These are phyloP conservation scores for Trametes sanguinea DNA, from an alignment of 768 basidiomycete species.

Conservation along the genomic window DNA sequence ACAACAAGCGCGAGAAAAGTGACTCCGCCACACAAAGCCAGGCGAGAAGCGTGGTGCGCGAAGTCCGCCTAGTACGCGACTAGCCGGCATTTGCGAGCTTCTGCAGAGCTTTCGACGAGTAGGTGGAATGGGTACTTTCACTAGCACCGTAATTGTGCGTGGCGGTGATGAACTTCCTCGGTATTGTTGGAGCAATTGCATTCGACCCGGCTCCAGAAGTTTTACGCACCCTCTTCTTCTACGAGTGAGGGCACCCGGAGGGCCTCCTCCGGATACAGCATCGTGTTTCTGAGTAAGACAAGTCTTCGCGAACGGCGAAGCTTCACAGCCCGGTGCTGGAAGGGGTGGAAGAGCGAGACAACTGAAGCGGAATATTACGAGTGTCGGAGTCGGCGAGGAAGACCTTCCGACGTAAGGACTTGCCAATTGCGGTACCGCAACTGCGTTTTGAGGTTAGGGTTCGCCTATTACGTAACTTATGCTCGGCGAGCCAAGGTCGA, in stretches of 20 bases:
- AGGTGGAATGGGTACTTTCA: not conserved
- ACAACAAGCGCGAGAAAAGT: slow-evolving; percentile 8
- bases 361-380: slow-evolving; percentile 1
- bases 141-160: slow-evolving; percentile 5
- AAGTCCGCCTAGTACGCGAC: slow-evolving; percentile 3
- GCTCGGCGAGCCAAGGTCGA: slow-evolving; percentile 6
- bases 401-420: not conserved
- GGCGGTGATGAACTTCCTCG: slow-evolving; percentile 5
- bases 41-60: slow-evolving; percentile 1
- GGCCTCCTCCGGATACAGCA: slow-evolving; percentile 6
- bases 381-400: not conserved
- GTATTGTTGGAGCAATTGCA: slow-evolving; percentile 1
- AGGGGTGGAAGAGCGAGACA: not conserved
- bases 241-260: not conserved
- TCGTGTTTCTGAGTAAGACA: not conserved
- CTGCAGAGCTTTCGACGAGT: not conserved
- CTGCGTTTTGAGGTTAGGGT: slow-evolving; percentile 3
- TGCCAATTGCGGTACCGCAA: slow-evolving; percentile 4
- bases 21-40: slow-evolving; percentile 1
- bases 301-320: not conserved
- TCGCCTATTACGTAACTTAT: not conserved
- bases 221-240: not conserved
- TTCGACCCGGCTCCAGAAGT: not conserved
- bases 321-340: not conserved
- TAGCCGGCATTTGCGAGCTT: not conserved